Evolutionary conservation across 495 filamentous ascomycete species (phyloP).

Genomic region (Glutinoglossum americanum): DNA sequence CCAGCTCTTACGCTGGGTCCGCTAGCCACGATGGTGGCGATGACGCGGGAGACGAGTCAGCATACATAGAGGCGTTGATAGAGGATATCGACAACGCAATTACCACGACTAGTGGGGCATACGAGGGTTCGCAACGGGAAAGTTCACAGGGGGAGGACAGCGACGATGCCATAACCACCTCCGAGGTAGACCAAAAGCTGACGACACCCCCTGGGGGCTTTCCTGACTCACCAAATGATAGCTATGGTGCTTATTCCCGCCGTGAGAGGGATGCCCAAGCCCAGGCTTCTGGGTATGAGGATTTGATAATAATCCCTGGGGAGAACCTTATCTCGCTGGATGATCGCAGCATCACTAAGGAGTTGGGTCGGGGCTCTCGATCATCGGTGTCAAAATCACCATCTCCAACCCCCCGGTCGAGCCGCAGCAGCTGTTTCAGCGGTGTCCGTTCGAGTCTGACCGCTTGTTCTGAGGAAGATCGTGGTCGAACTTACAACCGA

Average conservation of each 20-base stretch:
- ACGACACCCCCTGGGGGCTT: background rate
- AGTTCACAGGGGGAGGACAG: background rate
- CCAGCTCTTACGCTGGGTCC: background rate
- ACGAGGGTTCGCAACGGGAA: background rate
- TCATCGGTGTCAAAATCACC: background rate
- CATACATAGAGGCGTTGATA: background rate
- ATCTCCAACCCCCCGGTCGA: background rate
- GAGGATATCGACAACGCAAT: background rate
- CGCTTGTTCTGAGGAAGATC: background rate
- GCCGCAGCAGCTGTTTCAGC: background rate
- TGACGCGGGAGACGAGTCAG: background rate
- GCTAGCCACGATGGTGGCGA: background rate
- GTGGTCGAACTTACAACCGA: background rate
- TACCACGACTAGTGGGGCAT: background rate
- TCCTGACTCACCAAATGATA: background rate
- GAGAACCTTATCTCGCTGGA: background rate
- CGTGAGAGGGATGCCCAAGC: background rate
- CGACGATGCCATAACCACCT: background rate
- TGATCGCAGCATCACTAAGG: background rate
- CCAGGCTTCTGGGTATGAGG: background rate
- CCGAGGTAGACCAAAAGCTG: background rate
- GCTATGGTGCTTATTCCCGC: background rate
- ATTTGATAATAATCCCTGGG: background rate
- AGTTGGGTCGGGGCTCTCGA: background rate
- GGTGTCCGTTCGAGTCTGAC: background rate